phyloP scores from a whole-genome alignment of 2,329 filamentous ascomycete genomes.

The Ophiosphaerella korrae region DNA sequence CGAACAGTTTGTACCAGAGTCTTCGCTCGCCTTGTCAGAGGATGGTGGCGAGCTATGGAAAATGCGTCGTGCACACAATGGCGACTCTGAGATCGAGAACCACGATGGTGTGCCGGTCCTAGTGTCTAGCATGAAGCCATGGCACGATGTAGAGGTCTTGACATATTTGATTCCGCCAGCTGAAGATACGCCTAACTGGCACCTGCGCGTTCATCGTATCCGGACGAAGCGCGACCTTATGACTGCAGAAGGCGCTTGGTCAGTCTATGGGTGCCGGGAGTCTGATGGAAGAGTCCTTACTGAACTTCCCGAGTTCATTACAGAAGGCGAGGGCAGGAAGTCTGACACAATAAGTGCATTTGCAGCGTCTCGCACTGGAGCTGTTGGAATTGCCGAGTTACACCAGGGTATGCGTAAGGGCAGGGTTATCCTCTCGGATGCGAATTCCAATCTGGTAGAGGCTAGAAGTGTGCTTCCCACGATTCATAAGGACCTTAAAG shows the following conservation, averaged over 20 bases:
- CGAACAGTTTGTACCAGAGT: constrained; percentile 77
- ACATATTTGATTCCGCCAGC: constrained; percentile 69
- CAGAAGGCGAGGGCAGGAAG: constrained; percentile 30
- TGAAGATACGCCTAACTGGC: constrained; percentile 65
- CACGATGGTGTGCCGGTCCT: constrained; percentile 63
- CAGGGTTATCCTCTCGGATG: constrained; percentile 74
- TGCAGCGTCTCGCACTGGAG: constrained; percentile 56
- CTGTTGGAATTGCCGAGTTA: constrained; percentile 58
- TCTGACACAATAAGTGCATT: constrained; percentile 44
- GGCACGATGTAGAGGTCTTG: constrained; percentile 68
- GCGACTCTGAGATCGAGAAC: constrained; percentile 65
- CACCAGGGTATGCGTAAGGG: constrained; percentile 56
- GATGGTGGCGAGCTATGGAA: constrained; percentile 82
- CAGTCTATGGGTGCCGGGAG: constrained; percentile 66
- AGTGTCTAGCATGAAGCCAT: constrained; percentile 73
- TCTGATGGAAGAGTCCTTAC: constrained; percentile 62
- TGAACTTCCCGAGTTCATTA: constrained; percentile 9
- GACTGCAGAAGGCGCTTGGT: constrained; percentile 77
- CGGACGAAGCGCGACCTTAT: constrained; percentile 64
- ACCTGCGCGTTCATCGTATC: constrained; percentile 69
- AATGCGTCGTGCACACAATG: constrained; percentile 68
- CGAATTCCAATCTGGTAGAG: constrained; percentile 78
- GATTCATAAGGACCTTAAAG: constrained; percentile 64
- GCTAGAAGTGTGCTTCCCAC: constrained; percentile 74
- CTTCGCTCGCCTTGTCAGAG: constrained; percentile 75